phyloP scores from a whole-genome alignment of 768 basidiomycete genomes.

The Pseudohyphozyma bogoriensis region DNA sequence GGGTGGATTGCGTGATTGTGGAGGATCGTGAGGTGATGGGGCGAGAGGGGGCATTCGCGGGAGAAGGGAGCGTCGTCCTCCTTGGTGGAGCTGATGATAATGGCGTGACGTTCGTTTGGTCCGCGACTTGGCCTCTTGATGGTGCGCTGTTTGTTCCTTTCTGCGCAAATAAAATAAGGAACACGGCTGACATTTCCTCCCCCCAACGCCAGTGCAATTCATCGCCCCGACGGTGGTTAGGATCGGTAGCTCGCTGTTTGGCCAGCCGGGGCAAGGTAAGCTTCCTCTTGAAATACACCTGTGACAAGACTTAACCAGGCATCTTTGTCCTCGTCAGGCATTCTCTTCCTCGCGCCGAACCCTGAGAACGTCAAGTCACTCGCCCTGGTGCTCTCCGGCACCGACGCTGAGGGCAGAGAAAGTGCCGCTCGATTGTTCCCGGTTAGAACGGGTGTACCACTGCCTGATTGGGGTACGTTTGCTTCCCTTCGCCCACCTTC shows the following conservation, averaged over 20 bases:
- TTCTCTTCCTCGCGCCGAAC: background rate
- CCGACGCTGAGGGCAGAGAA: slow-evolving; percentile 54
- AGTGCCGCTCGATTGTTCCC: slow-evolving; percentile 64
- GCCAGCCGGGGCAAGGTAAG: background rate
- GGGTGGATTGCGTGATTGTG: background rate
- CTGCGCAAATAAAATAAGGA: too few species aligned
- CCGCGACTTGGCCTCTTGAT: background rate
- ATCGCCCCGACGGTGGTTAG: background rate
- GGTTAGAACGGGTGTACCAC: slow-evolving; percentile 64
- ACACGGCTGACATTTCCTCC: too few species aligned
- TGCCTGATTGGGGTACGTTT: slow-evolving; percentile 55
- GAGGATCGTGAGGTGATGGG: background rate
- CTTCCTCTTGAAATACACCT: background rate
- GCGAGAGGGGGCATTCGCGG: background rate
- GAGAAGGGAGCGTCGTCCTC: background rate
- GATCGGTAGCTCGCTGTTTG: background rate
- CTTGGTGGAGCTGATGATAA: background rate
- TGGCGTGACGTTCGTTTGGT: background rate
- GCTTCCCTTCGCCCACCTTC: background rate
- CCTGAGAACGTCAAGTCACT: slow-evolving; percentile 19
- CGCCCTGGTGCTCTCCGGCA: slow-evolving; percentile 53
- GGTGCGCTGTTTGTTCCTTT: background rate
- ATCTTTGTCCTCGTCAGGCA: background rate
- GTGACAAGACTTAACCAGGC: background rate
- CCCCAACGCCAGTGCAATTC: background rate